Conservation (phyloP, 1,284 basidiomycete genomes). For the Cutaneotrichosporon cavernicola region DNA sequence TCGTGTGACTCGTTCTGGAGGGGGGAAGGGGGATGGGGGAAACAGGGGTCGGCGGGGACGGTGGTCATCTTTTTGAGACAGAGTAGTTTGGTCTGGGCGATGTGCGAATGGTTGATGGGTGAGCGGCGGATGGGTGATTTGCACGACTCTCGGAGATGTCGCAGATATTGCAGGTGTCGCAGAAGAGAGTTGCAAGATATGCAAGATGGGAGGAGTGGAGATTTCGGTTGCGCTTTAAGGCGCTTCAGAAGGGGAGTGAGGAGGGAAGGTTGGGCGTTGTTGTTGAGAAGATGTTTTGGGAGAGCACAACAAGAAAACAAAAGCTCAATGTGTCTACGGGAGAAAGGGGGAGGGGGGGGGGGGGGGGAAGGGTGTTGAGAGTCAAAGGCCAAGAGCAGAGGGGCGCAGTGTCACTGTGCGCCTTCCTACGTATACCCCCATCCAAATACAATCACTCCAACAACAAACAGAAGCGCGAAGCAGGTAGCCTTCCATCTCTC, state of each 20-base stretch:
- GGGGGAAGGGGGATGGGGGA: not conserved
- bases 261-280: not conserved
- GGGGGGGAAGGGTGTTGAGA: not conserved
- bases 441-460: not conserved
- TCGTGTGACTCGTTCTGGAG: constrained; percentile 5
- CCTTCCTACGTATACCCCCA: not conserved
- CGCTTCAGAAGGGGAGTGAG: not conserved
- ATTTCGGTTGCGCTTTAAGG: not conserved
- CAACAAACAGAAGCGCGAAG: not conserved
- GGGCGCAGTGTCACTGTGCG: not conserved
- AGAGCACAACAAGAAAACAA: not conserved
- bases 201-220: not conserved
- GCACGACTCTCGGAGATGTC: not conserved
- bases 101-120: not conserved
- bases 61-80: constrained; percentile 16
- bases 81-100: not conserved
- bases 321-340: not conserved
- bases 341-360: not conserved
- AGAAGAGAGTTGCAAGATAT: constrained; percentile 1
- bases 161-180: too few relatives aligned
- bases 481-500: too few relatives aligned
- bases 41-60: constrained; percentile 12
- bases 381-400: not conserved
- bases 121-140: not conserved
- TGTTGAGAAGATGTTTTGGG: not conserved